Base-by-base conservation (phyloP, 495 filamentous ascomycete species). In the Penicillium soppii region DNA sequence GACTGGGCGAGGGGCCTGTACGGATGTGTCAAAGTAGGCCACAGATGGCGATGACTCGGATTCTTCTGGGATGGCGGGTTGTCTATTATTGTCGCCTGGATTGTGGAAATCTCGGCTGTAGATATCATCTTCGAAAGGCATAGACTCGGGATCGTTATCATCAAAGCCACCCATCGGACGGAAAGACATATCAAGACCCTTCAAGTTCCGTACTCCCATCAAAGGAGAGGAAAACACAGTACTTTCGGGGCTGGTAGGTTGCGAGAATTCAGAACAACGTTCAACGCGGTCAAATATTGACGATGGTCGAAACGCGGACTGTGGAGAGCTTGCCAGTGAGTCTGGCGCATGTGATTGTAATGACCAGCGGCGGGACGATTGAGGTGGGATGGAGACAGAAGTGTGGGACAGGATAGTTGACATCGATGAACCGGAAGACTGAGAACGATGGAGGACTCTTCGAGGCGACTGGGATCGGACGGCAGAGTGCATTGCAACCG, bases 321-420 rank as follows among this genome's bases (percentile, higher is more conserved):
- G 79, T 4, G 92, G 92, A 2, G 92, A 96, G 61, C 83, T 91
- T 4, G 91, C 83, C n/a, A 84, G 71, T 0, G 92, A 92, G 8
- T 89, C 90, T 0, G 78, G 58, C 3, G 79, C 71, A n/a, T 86
- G 82, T 7, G 87, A 85, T 39, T 87, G 79, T 9, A 81, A 61
- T 0, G 89, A 90, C 83, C 84, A 90, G 19, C 82, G 79, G 25
- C 78, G 73, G 2, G 73, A 56, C 1, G 61, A 63, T 53, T 73
- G 54, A 52, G 76, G 66, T 53, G 82, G 75, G 50, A 88, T 74
- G 12, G 83, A 80, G 56, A 80, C 79, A 13, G 84, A 78, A 9
- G 86, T 82, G 52, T 85, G 83, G 32, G 85, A 79, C 22, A 87
- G 59, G 15, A 86, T 83, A 4, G 81, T 76, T 23, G 80, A 76